Evolutionary conservation across 2,329 filamentous ascomycete species (phyloP).

Genomic region (Lachnum nothofagi): DNA sequence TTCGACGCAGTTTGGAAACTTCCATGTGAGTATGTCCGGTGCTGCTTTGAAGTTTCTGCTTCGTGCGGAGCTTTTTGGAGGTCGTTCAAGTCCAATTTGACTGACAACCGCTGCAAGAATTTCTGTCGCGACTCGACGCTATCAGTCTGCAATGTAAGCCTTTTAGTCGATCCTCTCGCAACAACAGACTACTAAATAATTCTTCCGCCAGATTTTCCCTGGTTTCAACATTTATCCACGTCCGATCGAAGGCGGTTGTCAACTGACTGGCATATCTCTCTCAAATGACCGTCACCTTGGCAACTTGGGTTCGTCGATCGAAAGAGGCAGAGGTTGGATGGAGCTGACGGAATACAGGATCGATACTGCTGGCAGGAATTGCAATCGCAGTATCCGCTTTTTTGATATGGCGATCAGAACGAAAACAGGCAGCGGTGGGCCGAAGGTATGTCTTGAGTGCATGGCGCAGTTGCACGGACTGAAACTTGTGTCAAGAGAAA

Average conservation of each 20-base stretch:
- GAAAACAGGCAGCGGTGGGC: constrained; percentile 89
- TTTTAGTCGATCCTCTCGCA: constrained; percentile 5
- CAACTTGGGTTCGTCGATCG: constrained; percentile 65
- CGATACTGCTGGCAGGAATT: constrained; percentile 74
- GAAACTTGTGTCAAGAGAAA: too few species aligned
- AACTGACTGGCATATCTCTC: constrained; percentile 69
- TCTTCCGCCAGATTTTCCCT: constrained; percentile 56
- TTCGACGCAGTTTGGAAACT: constrained; percentile 50
- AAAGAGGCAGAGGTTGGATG: not conserved
- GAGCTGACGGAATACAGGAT: constrained; percentile 53
- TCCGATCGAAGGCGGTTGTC: constrained; percentile 55
- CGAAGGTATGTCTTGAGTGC: constrained; percentile 74
- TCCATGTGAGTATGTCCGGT: constrained; percentile 41
- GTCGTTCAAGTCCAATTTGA: not conserved
- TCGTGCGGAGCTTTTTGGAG: constrained; percentile 2
- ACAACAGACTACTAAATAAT: constrained; percentile 13
- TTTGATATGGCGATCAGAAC: constrained; percentile 74
- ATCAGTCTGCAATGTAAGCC: constrained; percentile 76
- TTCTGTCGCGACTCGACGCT: constrained; percentile 82
- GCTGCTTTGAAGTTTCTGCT: constrained; percentile 9
- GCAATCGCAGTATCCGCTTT: constrained; percentile 65
- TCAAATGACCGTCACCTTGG: constrained; percentile 62
- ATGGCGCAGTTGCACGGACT: too few species aligned
- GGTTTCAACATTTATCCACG: constrained; percentile 24
- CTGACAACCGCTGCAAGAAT: constrained; percentile 45